Percentiles rank a stretch among this genome's conserved stretches.
phyloP scores from a whole-genome alignment of 2,329 filamentous ascomycete genomes.

The Penicillium sp. region DNA sequence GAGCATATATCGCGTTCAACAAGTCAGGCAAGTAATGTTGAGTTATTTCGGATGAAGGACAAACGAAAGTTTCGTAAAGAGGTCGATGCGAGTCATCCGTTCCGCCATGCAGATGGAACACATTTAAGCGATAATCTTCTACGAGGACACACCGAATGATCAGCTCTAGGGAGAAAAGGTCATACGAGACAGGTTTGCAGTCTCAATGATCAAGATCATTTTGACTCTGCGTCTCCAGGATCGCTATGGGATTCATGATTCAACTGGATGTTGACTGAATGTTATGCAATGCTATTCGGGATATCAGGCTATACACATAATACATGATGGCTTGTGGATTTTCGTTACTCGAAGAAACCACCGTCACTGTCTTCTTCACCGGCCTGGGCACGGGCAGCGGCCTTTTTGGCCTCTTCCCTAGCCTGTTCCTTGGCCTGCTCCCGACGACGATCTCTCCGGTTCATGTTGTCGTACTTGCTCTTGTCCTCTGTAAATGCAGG shows the following conservation, averaged over 20 bases:
- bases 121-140: background rate
- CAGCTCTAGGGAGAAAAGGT: background rate
- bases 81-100: no score
- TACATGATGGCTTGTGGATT: background rate
- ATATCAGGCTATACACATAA: conserved; percentile 12
- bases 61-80: no score
- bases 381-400: conserved; percentile 3
- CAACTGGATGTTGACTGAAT: background rate
- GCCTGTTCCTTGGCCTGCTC: conserved; percentile 12
- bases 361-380: conserved; percentile 17
- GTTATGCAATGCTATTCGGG: conserved; percentile 14
- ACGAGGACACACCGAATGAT: background rate
- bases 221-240: background rate
- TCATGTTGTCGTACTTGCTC: conserved; percentile 7
- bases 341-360: conserved; percentile 17
- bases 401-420: conserved; percentile 9
- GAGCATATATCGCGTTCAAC: no score
- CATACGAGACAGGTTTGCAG: background rate
- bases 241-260: no score
- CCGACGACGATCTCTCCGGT: conserved; percentile 10
- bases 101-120: no score
- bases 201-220: background rate
- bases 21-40: no score
- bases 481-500: background rate
- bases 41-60: no score